These are phyloP conservation scores for Flagelloscypha sp. DNA, from an alignment of 768 basidiomycete species.

Conservation along the genomic window DNA sequence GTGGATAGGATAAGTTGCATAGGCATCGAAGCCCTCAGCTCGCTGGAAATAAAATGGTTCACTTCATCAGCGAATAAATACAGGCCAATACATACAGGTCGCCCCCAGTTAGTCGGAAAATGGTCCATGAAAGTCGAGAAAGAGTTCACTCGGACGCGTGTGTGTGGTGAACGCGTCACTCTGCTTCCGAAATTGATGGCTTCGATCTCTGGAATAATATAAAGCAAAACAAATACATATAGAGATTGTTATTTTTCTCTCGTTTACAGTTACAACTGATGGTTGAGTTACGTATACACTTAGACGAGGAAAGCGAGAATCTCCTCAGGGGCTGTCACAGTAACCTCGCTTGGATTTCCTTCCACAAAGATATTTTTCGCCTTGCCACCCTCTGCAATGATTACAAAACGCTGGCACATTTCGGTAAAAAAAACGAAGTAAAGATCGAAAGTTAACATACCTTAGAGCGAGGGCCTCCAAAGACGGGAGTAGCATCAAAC, in stretches of 20 bases:
- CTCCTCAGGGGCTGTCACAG: constrained; percentile 42
- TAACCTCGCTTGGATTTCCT: constrained; percentile 34
- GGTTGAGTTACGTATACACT: too few species aligned
- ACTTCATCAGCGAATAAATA: background rate
- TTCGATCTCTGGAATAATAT: too few species aligned
- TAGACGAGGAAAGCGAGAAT: constrained; percentile 28
- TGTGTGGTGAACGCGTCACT: too few species aligned
- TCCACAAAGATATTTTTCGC: constrained; percentile 49
- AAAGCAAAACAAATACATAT: too few species aligned
- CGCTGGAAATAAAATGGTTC: constrained; percentile 32
- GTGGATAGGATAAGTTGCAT: constrained; percentile 70
- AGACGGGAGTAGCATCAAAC: constrained; percentile 51
- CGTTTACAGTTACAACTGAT: too few species aligned
- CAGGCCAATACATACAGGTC: constrained; percentile 45
- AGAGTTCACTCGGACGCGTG: too few species aligned
- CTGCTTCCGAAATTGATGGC: too few species aligned
- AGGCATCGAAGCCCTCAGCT: constrained; percentile 67
- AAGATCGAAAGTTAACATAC: constrained; percentile 20
- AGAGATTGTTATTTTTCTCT: too few species aligned
- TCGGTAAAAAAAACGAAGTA: background rate
- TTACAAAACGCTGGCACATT: constrained; percentile 39
- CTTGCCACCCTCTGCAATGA: constrained; percentile 50
- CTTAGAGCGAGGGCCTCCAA: constrained; percentile 65
- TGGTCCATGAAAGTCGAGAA: constrained; percentile 53
- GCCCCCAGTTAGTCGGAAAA: constrained; percentile 78